Percentiles rank a stretch among this genome's conserved stretches.
phyloP scores from a whole-genome alignment of 1,139 yeast species.

The Blastobotrys aristatus region DNA sequence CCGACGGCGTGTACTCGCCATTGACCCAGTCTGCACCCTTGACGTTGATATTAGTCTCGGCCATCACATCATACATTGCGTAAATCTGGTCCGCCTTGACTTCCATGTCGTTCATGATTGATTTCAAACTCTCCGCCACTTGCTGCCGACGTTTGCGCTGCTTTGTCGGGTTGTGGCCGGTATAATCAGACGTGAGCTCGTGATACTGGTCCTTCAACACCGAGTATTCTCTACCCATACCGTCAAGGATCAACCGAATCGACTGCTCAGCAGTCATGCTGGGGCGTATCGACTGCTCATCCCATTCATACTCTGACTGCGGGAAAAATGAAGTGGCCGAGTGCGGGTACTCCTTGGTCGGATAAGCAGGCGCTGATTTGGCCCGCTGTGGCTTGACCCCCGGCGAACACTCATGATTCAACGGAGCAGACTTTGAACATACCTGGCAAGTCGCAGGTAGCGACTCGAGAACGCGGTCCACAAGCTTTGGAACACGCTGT shows the following conservation, averaged over 20 bases:
- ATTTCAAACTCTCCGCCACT: slow-evolving; percentile 25
- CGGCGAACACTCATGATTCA: background rate
- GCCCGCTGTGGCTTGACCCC: background rate
- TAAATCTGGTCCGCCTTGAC: slow-evolving; percentile 34
- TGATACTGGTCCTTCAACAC: slow-evolving; percentile 23
- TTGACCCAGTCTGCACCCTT: slow-evolving; percentile 4
- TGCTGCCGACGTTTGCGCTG: slow-evolving; percentile 26
- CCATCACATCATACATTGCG: slow-evolving; percentile 30
- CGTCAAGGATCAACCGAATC: slow-evolving; percentile 24
- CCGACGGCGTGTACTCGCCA: slow-evolving; percentile 5
- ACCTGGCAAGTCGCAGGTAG: slow-evolving; percentile 13
- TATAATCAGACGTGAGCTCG: slow-evolving; percentile 26
- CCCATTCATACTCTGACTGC: slow-evolving; percentile 20
- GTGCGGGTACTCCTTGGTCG: background rate
- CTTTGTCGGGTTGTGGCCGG: slow-evolving; percentile 27
- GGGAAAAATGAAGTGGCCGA: background rate
- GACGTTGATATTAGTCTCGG: slow-evolving; percentile 22
- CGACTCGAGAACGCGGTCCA: slow-evolving; percentile 13
- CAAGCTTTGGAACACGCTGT: slow-evolving; percentile 9
- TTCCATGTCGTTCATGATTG: slow-evolving; percentile 28
- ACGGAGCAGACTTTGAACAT: slow-evolving; percentile 6
- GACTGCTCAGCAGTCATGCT: slow-evolving; percentile 31
- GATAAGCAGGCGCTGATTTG: background rate
- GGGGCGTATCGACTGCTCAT: slow-evolving; percentile 31
- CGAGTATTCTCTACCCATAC: slow-evolving; percentile 27